Conservation (phyloP, 2,329 filamentous ascomycete species). For the Xylariomycetidae sp. region DNA sequence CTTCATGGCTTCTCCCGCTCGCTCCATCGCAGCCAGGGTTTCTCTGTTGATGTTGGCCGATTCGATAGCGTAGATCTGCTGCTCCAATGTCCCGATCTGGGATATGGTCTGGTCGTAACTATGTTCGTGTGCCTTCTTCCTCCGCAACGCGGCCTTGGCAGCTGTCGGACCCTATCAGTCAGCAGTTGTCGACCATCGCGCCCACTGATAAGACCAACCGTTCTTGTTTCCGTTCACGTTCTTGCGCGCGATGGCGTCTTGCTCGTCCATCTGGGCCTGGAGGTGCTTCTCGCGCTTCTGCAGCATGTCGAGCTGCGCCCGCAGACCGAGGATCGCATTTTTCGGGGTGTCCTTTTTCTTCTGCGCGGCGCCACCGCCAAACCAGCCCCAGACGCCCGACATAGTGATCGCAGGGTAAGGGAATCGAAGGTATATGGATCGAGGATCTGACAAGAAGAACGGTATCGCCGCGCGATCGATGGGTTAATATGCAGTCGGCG, state of each 20-base stretch:
- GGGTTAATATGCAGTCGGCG: too few species aligned
- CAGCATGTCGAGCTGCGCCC: conserved; percentile 91
- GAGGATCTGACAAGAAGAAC: too few species aligned
- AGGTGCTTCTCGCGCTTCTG: conserved; percentile 93
- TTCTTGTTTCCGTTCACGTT: conserved; percentile 85
- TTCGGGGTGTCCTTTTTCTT: conserved; percentile 92
- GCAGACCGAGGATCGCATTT: conserved; percentile 86
- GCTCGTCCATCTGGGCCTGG: conserved; percentile 87
- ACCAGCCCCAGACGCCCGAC: conserved; percentile 79
- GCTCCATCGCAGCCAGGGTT: conserved; percentile 90
- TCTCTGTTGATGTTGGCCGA: conserved; percentile 98
- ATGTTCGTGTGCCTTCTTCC: conserved; percentile 92
- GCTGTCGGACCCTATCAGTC: conserved; percentile 43
- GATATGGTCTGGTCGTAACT: conserved; percentile 83
- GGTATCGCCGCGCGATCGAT: too few species aligned
- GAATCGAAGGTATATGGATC: conserved; percentile 4
- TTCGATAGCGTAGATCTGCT: conserved; percentile 95
- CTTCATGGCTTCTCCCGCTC: conserved; percentile 85
- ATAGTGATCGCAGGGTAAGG: conserved; percentile 34
- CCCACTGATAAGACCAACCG: conserved; percentile 55
- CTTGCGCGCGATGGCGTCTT: conserved; percentile 83
- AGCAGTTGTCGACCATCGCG: conserved; percentile 16
- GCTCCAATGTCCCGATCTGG: conserved; percentile 88
- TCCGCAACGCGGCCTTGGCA: conserved; percentile 81
- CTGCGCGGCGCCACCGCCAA: conserved; percentile 75